phyloP scores from a whole-genome alignment of 345 rosid genomes.

The Microthlaspi erraticum region DNA sequence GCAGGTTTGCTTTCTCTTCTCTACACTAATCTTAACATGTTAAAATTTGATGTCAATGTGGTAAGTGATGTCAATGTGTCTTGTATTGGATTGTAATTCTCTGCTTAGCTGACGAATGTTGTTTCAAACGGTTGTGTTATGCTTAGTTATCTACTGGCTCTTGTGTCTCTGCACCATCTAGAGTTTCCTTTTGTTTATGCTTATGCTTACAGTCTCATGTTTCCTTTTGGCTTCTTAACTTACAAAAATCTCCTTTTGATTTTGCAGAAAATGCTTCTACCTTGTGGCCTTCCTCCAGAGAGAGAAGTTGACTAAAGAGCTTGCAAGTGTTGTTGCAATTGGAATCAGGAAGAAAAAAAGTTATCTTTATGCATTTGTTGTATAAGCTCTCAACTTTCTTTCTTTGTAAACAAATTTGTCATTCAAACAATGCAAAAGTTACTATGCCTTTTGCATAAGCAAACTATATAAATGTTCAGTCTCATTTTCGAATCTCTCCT shows the following conservation, averaged over 20 bases:
- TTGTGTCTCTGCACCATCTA: background rate
- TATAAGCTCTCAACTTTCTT: background rate
- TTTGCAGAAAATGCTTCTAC: slow-evolving; percentile 95
- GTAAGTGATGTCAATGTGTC: background rate
- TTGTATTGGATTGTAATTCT: slow-evolving; percentile 5
- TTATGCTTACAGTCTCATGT: too few species aligned
- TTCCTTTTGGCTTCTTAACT: background rate
- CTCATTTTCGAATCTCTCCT: background rate
- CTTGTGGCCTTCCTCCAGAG: slow-evolving; percentile 95
- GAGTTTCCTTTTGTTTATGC: background rate
- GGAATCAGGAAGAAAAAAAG: background rate
- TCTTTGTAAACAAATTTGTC: background rate
- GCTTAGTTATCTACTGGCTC: slow-evolving; percentile 17
- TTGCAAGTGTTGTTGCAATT: slow-evolving; percentile 4
- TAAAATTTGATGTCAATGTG: background rate
- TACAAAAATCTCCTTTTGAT: background rate
- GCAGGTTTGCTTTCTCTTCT: slow-evolving; percentile 57
- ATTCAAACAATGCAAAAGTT: background rate
- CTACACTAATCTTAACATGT: too few species aligned
- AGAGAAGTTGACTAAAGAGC: slow-evolving; percentile 80
- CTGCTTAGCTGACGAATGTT: background rate
- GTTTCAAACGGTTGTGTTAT: background rate
- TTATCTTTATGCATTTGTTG: background rate
- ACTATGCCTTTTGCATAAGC: background rate
- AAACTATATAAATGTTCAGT: background rate